Conservation (phyloP, 768 basidiomycete genomes). For the Naganishia randhawae region DNA sequence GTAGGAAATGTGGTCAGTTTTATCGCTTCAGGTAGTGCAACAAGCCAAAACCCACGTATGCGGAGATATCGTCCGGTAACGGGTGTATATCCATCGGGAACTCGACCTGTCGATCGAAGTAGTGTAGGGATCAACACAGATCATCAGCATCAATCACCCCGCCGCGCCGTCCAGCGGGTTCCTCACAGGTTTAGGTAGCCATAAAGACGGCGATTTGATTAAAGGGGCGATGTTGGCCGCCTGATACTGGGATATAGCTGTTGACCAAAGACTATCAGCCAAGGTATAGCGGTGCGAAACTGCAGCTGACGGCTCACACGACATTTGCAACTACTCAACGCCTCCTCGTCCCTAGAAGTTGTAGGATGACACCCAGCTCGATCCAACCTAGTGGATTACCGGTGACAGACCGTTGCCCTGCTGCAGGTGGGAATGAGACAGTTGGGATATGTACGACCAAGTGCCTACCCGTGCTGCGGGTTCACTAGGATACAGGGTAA, state of each 20-base stretch:
- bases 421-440: too few species aligned
- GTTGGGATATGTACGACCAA: too few species aligned
- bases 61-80: conserved; percentile 78
- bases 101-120: conserved; percentile 61
- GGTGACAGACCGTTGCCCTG: too few species aligned
- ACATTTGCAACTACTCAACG: not conserved
- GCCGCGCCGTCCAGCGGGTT: not conserved
- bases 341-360: not conserved
- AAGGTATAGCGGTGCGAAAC: not conserved
- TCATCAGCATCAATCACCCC: not conserved
- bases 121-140: too few species aligned
- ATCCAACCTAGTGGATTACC: too few species aligned
- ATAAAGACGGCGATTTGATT: conserved; percentile 86
- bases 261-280: not conserved
- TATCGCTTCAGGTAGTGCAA: conserved; percentile 26
- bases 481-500: too few species aligned
- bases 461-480: too few species aligned
- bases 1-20: conserved; percentile 17
- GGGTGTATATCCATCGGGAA: conserved; percentile 91
- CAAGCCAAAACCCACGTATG: conserved; percentile 63
- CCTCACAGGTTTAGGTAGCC: conserved; percentile 72
- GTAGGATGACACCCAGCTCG: not conserved
- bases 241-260: conserved; percentile 63
- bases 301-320: not conserved
- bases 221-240: conserved; percentile 72